Percentiles rank a stretch among this genome's conserved stretches.
These are phyloP conservation scores for Trametes elegans DNA, from an alignment of 768 basidiomycete genomes.

Conservation along the genomic window DNA sequence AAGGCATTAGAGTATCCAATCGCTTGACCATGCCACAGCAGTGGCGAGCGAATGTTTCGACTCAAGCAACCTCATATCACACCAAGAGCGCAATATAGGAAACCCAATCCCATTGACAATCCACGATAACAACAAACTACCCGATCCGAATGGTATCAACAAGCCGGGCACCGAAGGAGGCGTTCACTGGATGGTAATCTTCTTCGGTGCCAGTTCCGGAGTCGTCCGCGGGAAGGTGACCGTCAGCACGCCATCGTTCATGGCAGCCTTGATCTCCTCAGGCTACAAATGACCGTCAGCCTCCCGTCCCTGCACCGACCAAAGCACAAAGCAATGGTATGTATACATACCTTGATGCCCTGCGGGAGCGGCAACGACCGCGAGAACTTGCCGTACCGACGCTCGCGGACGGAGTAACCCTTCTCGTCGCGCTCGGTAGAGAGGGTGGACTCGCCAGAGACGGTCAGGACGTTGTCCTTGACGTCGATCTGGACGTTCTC, in stretches of 20 bases:
- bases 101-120: background rate
- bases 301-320: background rate
- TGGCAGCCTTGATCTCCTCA: conserved; percentile 39
- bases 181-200: conserved; percentile 34
- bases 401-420: conserved; percentile 35
- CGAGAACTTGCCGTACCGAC: conserved; percentile 28
- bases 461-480: conserved; percentile 44
- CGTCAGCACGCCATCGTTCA: conserved; percentile 46
- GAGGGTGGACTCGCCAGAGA: conserved; percentile 46
- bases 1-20: too few relatives aligned
- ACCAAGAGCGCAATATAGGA: background rate
- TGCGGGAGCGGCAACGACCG: conserved; percentile 26
- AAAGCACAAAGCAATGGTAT: too few relatives aligned
- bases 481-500: conserved; percentile 52
- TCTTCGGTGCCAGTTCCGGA: conserved; percentile 43
- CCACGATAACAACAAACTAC: conserved; percentile 1
- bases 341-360: conserved; percentile 26
- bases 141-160: background rate
- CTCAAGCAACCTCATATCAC: background rate
- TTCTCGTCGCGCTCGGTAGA: conserved; percentile 34
- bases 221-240: conserved; percentile 47
- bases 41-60: too few relatives aligned
- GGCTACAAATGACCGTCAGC: conserved; percentile 16
- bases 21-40: background rate
- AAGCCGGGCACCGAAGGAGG: background rate